Conservation (phyloP, 805 yeast genomes). For the Wickerhamiella dianesei region DNA sequence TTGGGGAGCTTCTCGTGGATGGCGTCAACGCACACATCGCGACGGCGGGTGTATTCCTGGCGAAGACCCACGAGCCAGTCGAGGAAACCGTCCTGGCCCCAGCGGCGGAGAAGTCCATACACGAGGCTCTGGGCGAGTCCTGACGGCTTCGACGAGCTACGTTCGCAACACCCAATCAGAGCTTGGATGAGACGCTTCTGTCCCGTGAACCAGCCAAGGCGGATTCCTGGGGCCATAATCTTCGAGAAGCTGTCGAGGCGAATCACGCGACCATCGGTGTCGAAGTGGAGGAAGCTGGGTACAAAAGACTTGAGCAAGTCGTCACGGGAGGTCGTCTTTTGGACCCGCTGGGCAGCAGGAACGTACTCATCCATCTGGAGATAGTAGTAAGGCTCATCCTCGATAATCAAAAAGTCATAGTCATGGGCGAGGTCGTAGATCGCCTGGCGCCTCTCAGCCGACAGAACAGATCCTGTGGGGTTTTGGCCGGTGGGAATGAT, state of each 20-base stretch:
- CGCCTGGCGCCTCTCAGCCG: slow-evolving; percentile 58
- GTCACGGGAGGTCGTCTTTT: slow-evolving; percentile 32
- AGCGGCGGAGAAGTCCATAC: slow-evolving; percentile 56
- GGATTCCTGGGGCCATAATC: slow-evolving; percentile 78
- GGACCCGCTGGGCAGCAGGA: slow-evolving; percentile 27
- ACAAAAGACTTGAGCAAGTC: slow-evolving; percentile 54
- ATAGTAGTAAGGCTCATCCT: slow-evolving; percentile 96
- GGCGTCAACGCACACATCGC: slow-evolving; percentile 74
- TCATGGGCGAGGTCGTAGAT: slow-evolving; percentile 67
- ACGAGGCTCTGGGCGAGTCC: slow-evolving; percentile 71
- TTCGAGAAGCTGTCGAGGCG: slow-evolving; percentile 85
- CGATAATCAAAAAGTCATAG: slow-evolving; percentile 74
- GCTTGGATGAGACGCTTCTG: slow-evolving; percentile 29
- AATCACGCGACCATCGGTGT: slow-evolving; percentile 75
- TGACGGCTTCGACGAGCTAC: slow-evolving; percentile 51
- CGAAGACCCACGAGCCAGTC: slow-evolving; percentile 75
- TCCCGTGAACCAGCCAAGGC: slow-evolving; percentile 82
- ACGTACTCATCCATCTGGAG: slow-evolving; percentile 73
- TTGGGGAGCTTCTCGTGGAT: slow-evolving; percentile 42
- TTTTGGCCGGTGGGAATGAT: slow-evolving; percentile 93
- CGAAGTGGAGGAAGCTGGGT: slow-evolving; percentile 61
- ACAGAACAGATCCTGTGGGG: slow-evolving; percentile 85
- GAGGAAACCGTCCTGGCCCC: slow-evolving; percentile 84
- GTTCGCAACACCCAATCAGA: not conserved
- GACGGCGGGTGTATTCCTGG: slow-evolving; percentile 67